Conservation (phyloP, 2,329 filamentous ascomycete genomes). For the Trichoderma aggressivum region DNA sequence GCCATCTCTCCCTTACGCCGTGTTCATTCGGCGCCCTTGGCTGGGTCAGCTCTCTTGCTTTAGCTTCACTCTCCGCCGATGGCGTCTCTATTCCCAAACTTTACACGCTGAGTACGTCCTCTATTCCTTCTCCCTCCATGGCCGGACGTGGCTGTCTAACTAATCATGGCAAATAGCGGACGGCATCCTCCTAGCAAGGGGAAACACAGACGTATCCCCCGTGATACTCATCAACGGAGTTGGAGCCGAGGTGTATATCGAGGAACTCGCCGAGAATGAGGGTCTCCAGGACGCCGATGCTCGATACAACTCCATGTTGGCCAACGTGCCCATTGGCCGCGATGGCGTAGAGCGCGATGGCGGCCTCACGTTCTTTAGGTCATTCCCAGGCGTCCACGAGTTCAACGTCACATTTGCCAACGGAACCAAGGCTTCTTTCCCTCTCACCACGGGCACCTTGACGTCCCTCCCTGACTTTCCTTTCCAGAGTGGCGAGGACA, state of each 20-base stretch:
- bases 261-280: neutral
- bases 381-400: neutral
- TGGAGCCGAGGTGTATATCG: slow-evolving; percentile 17
- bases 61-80: slow-evolving; percentile 25
- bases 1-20: neutral
- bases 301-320: slow-evolving; percentile 4
- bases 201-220: slow-evolving; percentile 15
- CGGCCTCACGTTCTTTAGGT: neutral
- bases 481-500: neutral
- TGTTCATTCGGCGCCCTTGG: slow-evolving; percentile 7
- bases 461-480: neutral
- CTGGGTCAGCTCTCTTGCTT: neutral
- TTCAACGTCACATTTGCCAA: slow-evolving; percentile 11
- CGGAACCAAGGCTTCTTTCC: neutral
- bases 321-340: neutral
- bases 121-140: neutral
- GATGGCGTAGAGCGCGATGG: neutral
- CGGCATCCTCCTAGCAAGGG: neutral
- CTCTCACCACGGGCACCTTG: neutral
- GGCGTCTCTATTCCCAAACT: slow-evolving; percentile 30
- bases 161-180: neutral
- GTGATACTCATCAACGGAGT: slow-evolving; percentile 23
- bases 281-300: slow-evolving; percentile 24
- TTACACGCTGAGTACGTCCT: slow-evolving; percentile 6
- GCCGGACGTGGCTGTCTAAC: neutral